Evolutionary conservation across 306 rosid genomes (phyloP).

Genomic region (Vigna unguiculata): DNA sequence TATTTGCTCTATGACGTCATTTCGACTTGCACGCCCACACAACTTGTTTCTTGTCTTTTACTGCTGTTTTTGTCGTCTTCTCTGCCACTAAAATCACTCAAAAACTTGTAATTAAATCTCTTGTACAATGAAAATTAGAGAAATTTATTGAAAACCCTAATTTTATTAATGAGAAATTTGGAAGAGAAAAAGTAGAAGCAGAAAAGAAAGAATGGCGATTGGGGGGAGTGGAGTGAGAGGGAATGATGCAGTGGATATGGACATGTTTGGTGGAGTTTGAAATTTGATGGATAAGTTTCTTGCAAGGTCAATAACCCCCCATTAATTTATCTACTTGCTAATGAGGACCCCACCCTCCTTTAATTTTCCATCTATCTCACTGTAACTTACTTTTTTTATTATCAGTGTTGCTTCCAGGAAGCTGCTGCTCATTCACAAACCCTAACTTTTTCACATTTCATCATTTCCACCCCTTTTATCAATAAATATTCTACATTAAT

Average conservation of each 20-base stretch:
- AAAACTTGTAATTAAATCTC: background rate
- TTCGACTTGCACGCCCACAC: conserved; percentile 17
- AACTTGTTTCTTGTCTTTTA: conserved; percentile 10
- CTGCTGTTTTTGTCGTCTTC: background rate
- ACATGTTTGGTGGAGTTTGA: conserved; percentile 28
- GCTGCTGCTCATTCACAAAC: conserved; percentile 12
- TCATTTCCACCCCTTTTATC: background rate
- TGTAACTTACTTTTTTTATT: background rate
- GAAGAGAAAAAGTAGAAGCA: background rate
- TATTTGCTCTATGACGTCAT: conserved; percentile 36
- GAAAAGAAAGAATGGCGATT: background rate
- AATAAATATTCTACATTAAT: background rate
- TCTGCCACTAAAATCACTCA: background rate
- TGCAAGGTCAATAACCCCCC: conserved; percentile 38
- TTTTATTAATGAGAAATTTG: too few relatives aligned
- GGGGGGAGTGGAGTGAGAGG: background rate
- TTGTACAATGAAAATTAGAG: too few relatives aligned
- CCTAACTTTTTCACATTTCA: background rate
- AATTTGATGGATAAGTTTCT: conserved; percentile 50
- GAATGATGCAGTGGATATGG: conserved; percentile 46
- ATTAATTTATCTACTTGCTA: background rate
- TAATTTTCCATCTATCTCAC: conserved; percentile 19
- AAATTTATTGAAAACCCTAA: too few relatives aligned
- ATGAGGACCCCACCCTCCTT: conserved; percentile 21
- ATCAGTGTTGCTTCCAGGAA: background rate